A percentile compares a stretch with the other conserved stretches of the same genome.
Conservation (phyloP, 192 early-diverging fungal species). For the Chytriomyces confervae region DNA sequence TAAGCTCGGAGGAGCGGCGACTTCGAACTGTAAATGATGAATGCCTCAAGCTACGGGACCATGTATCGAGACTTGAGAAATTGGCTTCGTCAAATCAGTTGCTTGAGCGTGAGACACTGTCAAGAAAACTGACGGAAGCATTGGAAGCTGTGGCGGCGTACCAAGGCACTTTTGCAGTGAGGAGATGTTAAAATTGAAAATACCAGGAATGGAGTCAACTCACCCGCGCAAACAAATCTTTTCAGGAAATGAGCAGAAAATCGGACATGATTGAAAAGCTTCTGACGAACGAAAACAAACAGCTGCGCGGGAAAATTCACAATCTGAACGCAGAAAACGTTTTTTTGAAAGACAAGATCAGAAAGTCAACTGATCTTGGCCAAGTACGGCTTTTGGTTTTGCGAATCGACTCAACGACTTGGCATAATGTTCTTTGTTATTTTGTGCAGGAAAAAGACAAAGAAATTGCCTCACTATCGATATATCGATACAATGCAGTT, state of each 20-base stretch:
- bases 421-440: neutral
- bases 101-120: constrained; percentile 42
- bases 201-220: neutral
- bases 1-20: constrained; percentile 48
- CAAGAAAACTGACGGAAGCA: constrained; percentile 36
- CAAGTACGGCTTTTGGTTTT: constrained; percentile 34
- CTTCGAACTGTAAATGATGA: constrained; percentile 57
- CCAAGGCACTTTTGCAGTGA: constrained; percentile 37
- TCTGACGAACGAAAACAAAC: constrained; percentile 52
- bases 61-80: constrained; percentile 43
- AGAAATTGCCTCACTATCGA: constrained; percentile 62
- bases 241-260: constrained; percentile 50
- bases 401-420: neutral
- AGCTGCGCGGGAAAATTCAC: constrained; percentile 54
- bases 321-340: constrained; percentile 52
- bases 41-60: constrained; percentile 43
- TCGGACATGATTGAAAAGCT: constrained; percentile 58
- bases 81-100: constrained; percentile 46
- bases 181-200: neutral
- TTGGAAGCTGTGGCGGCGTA: constrained; percentile 26
- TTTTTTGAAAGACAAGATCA: constrained; percentile 43
- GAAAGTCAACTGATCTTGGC: constrained; percentile 46
- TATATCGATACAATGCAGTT: constrained; percentile 67
- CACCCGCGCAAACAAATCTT: neutral
- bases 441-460: constrained; percentile 59